Percentiles rank a stretch among this genome's conserved stretches.
These are phyloP conservation scores for Diospyros lotus DNA, from an alignment of 148 eudicot genomes.

Conservation along the genomic window DNA sequence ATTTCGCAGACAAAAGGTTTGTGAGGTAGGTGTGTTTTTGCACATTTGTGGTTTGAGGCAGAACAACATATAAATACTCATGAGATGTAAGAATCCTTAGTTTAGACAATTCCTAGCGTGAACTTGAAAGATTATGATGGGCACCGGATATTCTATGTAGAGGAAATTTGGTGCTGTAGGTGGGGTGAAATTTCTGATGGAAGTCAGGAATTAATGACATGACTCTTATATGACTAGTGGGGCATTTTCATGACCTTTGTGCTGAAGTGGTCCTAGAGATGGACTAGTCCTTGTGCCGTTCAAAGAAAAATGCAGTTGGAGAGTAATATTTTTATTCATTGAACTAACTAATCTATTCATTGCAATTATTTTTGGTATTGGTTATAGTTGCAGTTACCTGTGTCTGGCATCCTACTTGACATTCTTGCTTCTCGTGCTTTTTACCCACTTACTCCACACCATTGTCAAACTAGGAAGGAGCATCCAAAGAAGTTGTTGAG, in stretches of 20 bases:
- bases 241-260: background rate
- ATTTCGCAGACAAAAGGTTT: too few species aligned
- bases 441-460: background rate
- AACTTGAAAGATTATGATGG: too few species aligned
- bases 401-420: constrained; percentile 4
- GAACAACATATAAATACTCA: too few species aligned
- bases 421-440: constrained; percentile 1
- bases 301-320: background rate
- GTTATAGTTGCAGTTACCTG: background rate
- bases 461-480: constrained; percentile 45
- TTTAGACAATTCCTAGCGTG: too few species aligned
- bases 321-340: background rate
- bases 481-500: constrained; percentile 63
- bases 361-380: background rate
- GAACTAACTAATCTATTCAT: background rate
- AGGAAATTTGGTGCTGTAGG: too few species aligned
- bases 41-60: too few species aligned
- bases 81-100: too few species aligned
- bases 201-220: too few species aligned
- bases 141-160: too few species aligned
- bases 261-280: background rate
- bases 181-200: too few species aligned
- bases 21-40: too few species aligned
- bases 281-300: background rate
- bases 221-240: background rate